These are phyloP conservation scores for Zymoseptoria passerinii DNA, from an alignment of 2,329 filamentous ascomycete species.

Conservation along the genomic window DNA sequence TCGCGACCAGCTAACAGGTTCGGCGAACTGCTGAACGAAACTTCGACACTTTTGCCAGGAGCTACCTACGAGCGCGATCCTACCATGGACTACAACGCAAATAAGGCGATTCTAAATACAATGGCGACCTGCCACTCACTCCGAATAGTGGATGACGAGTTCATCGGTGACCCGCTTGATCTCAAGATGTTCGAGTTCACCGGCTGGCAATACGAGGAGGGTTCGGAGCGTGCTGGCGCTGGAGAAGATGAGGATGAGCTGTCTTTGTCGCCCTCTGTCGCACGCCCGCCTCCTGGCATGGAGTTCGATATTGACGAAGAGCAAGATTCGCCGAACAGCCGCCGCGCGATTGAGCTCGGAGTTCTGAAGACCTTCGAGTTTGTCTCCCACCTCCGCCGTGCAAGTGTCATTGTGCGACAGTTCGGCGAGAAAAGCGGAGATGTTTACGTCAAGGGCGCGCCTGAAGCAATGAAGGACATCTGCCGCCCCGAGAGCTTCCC, in stretches of 20 bases:
- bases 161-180: conserved; percentile 88
- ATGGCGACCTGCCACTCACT: conserved; percentile 98
- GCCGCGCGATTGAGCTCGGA: conserved; percentile 70
- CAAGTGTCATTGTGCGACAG: conserved; percentile 84
- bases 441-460: conserved; percentile 92
- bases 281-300: conserved; percentile 61
- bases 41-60: conserved; percentile 50
- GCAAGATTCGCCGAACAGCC: conserved; percentile 33
- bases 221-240: conserved; percentile 55
- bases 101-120: conserved; percentile 71
- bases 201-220: conserved; percentile 84
- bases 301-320: conserved; percentile 50
- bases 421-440: conserved; percentile 78
- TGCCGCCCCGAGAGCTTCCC: conserved; percentile 80
- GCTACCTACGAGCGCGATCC: conserved; percentile 50
- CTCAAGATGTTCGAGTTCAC: conserved; percentile 99
- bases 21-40: conserved; percentile 64
- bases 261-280: conserved; percentile 77
- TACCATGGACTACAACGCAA: conserved; percentile 51
- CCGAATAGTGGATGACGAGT: conserved; percentile 73
- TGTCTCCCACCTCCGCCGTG: conserved; percentile 80
- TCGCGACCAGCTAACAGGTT: conserved; percentile 57
- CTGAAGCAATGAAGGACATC: conserved; percentile 92
- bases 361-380: conserved; percentile 90
- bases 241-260: conserved; percentile 66